Percentiles rank a stretch among this genome's conserved stretches.
phyloP scores from a whole-genome alignment of 495 filamentous ascomycete genomes.

The Clavariopsis aquatica region DNA sequence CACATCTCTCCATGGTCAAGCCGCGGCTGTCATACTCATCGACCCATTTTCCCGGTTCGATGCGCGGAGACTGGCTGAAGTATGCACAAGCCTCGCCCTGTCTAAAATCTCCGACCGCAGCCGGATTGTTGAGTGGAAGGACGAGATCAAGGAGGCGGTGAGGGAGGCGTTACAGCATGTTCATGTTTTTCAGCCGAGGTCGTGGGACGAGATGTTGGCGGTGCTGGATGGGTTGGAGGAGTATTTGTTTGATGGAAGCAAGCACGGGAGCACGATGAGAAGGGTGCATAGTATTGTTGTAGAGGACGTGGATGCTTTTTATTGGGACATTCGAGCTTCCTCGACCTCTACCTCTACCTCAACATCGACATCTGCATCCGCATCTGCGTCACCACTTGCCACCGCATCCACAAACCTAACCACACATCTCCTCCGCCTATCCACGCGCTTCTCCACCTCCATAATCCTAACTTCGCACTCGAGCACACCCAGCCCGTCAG shows the following conservation, averaged over 20 bases:
- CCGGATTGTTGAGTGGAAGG: neutral
- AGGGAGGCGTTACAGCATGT: slow-evolving; percentile 44
- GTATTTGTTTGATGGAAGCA: slow-evolving; percentile 55
- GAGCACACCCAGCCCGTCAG: neutral
- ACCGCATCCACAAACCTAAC: slow-evolving; percentile 2
- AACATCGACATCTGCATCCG: slow-evolving; percentile 1
- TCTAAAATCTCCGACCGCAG: neutral
- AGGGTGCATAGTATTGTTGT: slow-evolving; percentile 55
- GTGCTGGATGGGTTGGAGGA: slow-evolving; percentile 52
- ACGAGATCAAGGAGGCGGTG: slow-evolving; percentile 9
- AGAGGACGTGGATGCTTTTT: slow-evolving; percentile 58
- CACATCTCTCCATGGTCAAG: slow-evolving; percentile 49
- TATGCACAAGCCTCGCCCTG: slow-evolving; percentile 35
- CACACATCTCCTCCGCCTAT: neutral
- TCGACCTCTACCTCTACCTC: slow-evolving; percentile 11
- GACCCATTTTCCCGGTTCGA: slow-evolving; percentile 72
- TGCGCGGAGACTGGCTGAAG: slow-evolving; percentile 54
- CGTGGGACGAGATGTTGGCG: slow-evolving; percentile 53
- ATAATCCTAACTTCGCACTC: slow-evolving; percentile 14
- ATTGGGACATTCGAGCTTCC: slow-evolving; percentile 59
- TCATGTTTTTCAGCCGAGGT: slow-evolving; percentile 59
- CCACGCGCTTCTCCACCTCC: slow-evolving; percentile 11
- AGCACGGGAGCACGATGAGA: slow-evolving; percentile 53
- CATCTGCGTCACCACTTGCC: neutral
- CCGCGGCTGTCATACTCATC: slow-evolving; percentile 65